Evolutionary conservation across 495 filamentous ascomycete species (phyloP).

Genomic region (Rhypophila decipiens): DNA sequence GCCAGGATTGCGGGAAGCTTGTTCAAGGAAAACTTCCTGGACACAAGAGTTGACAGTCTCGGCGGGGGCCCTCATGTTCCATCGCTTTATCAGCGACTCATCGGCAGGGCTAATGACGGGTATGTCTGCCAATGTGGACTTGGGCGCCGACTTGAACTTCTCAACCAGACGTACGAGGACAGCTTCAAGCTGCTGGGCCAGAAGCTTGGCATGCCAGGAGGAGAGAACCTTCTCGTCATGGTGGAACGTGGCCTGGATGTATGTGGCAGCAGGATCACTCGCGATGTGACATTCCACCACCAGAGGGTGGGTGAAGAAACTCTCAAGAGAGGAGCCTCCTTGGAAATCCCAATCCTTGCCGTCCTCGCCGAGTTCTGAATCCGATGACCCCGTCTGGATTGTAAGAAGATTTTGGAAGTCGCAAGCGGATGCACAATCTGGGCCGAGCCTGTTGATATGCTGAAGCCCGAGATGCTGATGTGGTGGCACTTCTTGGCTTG

Average conservation of each 20-base stretch:
- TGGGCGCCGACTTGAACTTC: neutral
- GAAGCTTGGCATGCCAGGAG: slow-evolving; percentile 14
- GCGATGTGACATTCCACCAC: slow-evolving; percentile 18
- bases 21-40: slow-evolving; percentile 44
- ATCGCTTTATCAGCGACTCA: slow-evolving; percentile 10
- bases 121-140: slow-evolving; percentile 10
- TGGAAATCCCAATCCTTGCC: slow-evolving; percentile 14
- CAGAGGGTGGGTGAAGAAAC: slow-evolving; percentile 23
- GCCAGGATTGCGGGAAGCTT: slow-evolving; percentile 34
- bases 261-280: neutral
- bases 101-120: slow-evolving; percentile 14
- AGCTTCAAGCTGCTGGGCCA: slow-evolving; percentile 18
- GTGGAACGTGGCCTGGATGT: slow-evolving; percentile 16
- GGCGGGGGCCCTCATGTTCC: slow-evolving; percentile 27
- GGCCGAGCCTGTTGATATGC: slow-evolving; percentile 26
- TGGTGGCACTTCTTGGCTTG: slow-evolving; percentile 29
- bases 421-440: slow-evolving; percentile 24
- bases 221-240: slow-evolving; percentile 18
- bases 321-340: slow-evolving; percentile 10
- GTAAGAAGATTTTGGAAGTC: slow-evolving; percentile 36
- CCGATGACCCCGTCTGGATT: slow-evolving; percentile 19
- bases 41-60: slow-evolving; percentile 28
- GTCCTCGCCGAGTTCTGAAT: neutral
- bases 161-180: slow-evolving; percentile 11
- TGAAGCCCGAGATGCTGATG: slow-evolving; percentile 44